Evolutionary conservation across 1,284 basidiomycete genomes (phyloP).

Genomic region (Malassezia caprae): DNA sequence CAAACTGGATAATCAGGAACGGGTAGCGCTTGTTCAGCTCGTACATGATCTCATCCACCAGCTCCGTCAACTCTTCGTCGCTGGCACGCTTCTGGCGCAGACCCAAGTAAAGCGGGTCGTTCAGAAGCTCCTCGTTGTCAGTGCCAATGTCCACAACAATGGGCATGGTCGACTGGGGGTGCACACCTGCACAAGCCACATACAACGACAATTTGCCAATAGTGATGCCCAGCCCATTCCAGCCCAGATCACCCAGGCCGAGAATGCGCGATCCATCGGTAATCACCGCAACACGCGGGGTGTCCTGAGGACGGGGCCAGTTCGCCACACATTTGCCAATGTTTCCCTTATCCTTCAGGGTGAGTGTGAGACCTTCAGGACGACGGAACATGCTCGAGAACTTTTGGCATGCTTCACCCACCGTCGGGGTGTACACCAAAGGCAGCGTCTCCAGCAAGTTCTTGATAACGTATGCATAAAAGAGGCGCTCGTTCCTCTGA

Average conservation of each 20-base stretch:
- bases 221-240: conserved; percentile 68
- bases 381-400: conserved; percentile 61
- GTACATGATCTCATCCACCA: conserved; percentile 87
- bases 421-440: conserved; percentile 79
- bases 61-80: conserved; percentile 52
- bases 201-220: conserved; percentile 88
- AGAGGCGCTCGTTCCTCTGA: conserved; percentile 61
- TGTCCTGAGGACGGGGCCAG: conserved; percentile 58
- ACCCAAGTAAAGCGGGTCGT: conserved; percentile 84
- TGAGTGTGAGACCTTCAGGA: conserved; percentile 55
- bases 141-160: conserved; percentile 66
- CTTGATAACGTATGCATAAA: conserved; percentile 55
- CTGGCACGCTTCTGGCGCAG: conserved; percentile 51
- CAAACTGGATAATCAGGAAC: conserved; percentile 73
- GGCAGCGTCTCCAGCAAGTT: conserved; percentile 57
- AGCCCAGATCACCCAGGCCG: conserved; percentile 74
- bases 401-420: conserved; percentile 79
- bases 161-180: conserved; percentile 71
- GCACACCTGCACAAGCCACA: conserved; percentile 77
- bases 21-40: conserved; percentile 58
- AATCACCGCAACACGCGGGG: conserved; percentile 48
- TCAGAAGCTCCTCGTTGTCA: conserved; percentile 68
- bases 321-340: conserved; percentile 62
- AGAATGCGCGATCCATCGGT: conserved; percentile 82
- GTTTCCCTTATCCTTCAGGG: conserved; percentile 61